Conservation (phyloP, 1,284 basidiomycete genomes). For the Pyrrhoderma lamaoense region DNA sequence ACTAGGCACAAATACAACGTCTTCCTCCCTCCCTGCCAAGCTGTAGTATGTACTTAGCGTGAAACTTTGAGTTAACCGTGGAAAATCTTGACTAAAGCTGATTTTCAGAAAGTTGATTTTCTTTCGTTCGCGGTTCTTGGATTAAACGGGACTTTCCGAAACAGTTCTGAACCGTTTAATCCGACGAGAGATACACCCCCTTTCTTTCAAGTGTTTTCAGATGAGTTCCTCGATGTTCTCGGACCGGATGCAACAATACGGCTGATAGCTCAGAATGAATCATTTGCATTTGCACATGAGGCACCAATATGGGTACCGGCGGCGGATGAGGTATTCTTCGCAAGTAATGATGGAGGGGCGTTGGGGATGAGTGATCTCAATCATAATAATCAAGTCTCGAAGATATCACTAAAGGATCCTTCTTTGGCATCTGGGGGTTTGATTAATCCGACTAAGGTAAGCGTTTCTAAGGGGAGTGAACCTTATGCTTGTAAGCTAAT, state of each 20-base stretch:
- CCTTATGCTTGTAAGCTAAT: constrained; percentile 7
- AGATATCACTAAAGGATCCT: constrained; percentile 32
- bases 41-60: not conserved
- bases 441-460: constrained; percentile 47
- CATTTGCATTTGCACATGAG: constrained; percentile 31
- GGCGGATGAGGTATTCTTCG: constrained; percentile 34
- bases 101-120: constrained; percentile 26
- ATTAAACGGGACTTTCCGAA: constrained; percentile 26
- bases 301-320: constrained; percentile 30
- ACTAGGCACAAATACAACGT: not conserved
- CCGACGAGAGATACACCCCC: constrained; percentile 41
- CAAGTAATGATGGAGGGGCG: constrained; percentile 31
- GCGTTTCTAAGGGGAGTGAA: constrained; percentile 22
- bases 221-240: constrained; percentile 50
- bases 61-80: too few relatives aligned
- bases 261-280: constrained; percentile 45
- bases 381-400: constrained; percentile 34
- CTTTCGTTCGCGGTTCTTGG: constrained; percentile 28
- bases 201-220: constrained; percentile 65
- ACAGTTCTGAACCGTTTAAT: constrained; percentile 28
- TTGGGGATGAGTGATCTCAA: constrained; percentile 34
- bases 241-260: constrained; percentile 51
- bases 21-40: not conserved
- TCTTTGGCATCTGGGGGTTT: constrained; percentile 33
- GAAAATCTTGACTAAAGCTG: not conserved